Evolutionary conservation across 768 basidiomycete genomes (phyloP).

Genomic region (Leccinum subgranulosum): DNA sequence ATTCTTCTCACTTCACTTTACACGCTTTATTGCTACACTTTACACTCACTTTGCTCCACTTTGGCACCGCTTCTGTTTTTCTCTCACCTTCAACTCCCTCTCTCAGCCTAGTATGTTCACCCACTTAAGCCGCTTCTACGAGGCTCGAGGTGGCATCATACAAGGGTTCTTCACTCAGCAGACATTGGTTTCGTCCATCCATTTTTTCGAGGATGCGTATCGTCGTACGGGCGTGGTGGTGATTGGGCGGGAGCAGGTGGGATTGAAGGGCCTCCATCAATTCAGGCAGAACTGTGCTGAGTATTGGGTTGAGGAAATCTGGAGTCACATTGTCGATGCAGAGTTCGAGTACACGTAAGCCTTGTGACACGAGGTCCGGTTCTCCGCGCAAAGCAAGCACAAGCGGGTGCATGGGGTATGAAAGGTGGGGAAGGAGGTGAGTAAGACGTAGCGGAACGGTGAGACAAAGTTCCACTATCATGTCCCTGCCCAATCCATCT

Average conservation of each 20-base stretch:
- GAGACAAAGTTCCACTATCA: conserved; percentile 95
- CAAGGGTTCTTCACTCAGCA: conserved; percentile 76
- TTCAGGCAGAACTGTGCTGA: conserved; percentile 88
- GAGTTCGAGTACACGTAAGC: conserved; percentile 90
- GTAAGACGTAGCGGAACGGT: conserved; percentile 95
- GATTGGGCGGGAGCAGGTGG: conserved; percentile 81
- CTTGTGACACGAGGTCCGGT: conserved; percentile 90
- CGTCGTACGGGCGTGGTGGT: conserved; percentile 89
- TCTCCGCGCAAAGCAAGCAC: conserved; percentile 86
- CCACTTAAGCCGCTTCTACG: too few species aligned
- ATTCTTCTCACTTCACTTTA: too few species aligned
- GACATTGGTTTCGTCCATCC: conserved; percentile 87
- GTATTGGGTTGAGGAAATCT: conserved; percentile 95
- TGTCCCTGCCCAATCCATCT: conserved; percentile 78
- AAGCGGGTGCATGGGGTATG: conserved; percentile 94
- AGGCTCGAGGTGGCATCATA: neutral
- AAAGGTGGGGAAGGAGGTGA: conserved; percentile 91
- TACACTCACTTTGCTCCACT: too few species aligned
- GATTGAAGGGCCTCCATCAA: conserved; percentile 93
- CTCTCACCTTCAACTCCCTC: too few species aligned
- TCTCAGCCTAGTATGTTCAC: too few species aligned
- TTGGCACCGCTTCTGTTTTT: too few species aligned
- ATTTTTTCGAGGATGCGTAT: conserved; percentile 96
- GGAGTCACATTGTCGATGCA: conserved; percentile 98
- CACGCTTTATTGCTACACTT: too few species aligned